Conservation (phyloP, 306 rosid species). For the Mimosa pudica region DNA sequence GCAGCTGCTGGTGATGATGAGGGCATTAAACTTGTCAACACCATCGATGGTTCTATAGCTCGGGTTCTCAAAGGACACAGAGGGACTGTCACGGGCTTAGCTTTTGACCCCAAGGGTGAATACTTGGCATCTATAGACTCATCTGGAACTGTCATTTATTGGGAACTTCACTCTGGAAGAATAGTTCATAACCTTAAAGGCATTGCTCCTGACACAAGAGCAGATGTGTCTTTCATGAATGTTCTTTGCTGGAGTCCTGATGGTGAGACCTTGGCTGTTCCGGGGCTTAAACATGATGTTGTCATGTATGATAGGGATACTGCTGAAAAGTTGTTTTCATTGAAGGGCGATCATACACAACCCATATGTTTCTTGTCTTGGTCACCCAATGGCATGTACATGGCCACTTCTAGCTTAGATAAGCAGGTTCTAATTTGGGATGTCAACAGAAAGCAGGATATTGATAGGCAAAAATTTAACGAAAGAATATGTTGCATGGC, state of each 20-base stretch:
- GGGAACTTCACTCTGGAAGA: constrained; percentile 88
- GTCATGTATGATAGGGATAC: constrained; percentile 95
- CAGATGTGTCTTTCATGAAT: constrained; percentile 67
- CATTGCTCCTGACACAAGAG: constrained; percentile 73
- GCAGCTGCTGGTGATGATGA: constrained; percentile 99
- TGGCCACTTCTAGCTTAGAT: constrained; percentile 88
- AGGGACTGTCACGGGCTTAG: constrained; percentile 79
- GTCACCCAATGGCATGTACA: constrained; percentile 95
- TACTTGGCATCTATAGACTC: constrained; percentile 91
- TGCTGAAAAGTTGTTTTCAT: constrained; percentile 76
- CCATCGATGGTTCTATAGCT: constrained; percentile 89
- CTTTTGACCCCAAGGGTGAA: constrained; percentile 86
- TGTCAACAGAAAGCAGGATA: constrained; percentile 75
- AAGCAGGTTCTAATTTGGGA: constrained; percentile 95
- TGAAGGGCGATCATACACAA: constrained; percentile 81
- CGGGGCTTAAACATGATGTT: constrained; percentile 85
- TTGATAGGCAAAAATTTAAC: constrained; percentile 88
- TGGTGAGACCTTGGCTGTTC: constrained; percentile 81
- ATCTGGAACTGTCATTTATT: constrained; percentile 66
- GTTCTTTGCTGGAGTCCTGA: constrained; percentile 95
- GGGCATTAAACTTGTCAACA: constrained; percentile 88
- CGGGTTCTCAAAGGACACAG: constrained; percentile 92
- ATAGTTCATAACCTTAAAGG: constrained; percentile 73
- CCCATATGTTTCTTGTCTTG: constrained; percentile 86
- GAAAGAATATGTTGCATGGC: constrained; percentile 80